Conservation (phyloP, 2,329 filamentous ascomycete species). For the Aspergillus transmontanensis region DNA sequence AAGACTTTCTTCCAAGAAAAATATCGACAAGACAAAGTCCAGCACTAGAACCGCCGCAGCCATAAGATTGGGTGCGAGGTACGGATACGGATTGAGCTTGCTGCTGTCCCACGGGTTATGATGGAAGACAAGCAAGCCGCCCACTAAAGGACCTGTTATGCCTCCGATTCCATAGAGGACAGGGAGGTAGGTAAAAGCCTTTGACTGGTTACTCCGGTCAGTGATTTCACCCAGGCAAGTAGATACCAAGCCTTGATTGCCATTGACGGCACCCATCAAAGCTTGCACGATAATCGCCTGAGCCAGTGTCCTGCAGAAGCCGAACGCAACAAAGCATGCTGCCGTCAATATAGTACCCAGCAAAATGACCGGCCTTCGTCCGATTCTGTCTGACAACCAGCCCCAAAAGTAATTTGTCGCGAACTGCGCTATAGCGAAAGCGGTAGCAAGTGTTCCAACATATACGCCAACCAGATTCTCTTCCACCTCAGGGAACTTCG, state of each 20-base stretch:
- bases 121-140: slow-evolving; percentile 75
- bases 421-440: slow-evolving; percentile 90
- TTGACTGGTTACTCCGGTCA: slow-evolving; percentile 90
- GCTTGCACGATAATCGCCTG: slow-evolving; percentile 85
- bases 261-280: slow-evolving; percentile 90
- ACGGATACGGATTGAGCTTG: slow-evolving; percentile 69
- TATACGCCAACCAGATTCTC: slow-evolving; percentile 75
- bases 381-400: slow-evolving; percentile 76
- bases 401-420: slow-evolving; percentile 92
- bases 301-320: slow-evolving; percentile 79
- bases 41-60: slow-evolving; percentile 71
- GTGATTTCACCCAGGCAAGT: slow-evolving; percentile 95
- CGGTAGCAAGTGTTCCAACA: slow-evolving; percentile 84
- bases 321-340: slow-evolving; percentile 80
- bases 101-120: slow-evolving; percentile 58
- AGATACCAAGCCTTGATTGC: slow-evolving; percentile 90
- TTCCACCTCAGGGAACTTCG: slow-evolving; percentile 78
- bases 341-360: slow-evolving; percentile 81
- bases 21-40: slow-evolving; percentile 71
- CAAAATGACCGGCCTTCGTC: slow-evolving; percentile 80
- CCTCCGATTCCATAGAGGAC: slow-evolving; percentile 94
- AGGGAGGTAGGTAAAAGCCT: slow-evolving; percentile 90
- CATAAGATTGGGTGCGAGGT: slow-evolving; percentile 80
- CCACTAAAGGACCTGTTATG: slow-evolving; percentile 90
- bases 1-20: slow-evolving; percentile 86